Evolutionary conservation across 2,329 filamentous ascomycete genomes (phyloP).

Genomic region (Myriangium duriaei): DNA sequence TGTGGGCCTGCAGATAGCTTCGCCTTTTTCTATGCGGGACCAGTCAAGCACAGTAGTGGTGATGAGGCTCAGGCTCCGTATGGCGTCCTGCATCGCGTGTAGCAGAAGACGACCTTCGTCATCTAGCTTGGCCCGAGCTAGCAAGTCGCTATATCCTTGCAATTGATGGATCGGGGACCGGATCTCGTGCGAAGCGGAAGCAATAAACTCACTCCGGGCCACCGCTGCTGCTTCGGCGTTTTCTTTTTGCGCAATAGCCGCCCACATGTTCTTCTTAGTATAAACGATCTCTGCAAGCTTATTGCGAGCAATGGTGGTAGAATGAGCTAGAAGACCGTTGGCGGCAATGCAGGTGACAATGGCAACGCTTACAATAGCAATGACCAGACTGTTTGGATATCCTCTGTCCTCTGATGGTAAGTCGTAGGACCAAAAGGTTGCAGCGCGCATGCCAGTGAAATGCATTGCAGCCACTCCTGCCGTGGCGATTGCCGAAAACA

Average conservation of each 20-base stretch:
- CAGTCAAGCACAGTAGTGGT: constrained; percentile 27
- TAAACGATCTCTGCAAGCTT: constrained; percentile 23
- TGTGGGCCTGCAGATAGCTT: constrained; percentile 21
- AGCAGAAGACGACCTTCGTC: constrained; percentile 22
- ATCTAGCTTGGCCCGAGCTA: constrained; percentile 21
- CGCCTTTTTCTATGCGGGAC: constrained; percentile 25
- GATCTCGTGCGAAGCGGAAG: constrained; percentile 26
- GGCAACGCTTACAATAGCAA: constrained; percentile 21
- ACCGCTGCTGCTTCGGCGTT: constrained; percentile 22
- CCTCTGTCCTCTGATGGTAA: constrained; percentile 17
- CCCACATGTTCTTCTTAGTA: constrained; percentile 23
- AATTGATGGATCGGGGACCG: constrained; percentile 26
- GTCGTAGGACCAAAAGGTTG: constrained; percentile 20
- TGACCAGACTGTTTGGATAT: constrained; percentile 22
- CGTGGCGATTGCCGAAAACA: constrained; percentile 22
- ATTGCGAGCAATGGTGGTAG: constrained; percentile 20
- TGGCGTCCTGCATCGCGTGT: constrained; percentile 24
- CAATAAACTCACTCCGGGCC: constrained; percentile 24
- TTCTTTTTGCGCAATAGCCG: constrained; percentile 23
- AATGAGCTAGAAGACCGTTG: constrained; percentile 24
- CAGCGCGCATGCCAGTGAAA: constrained; percentile 24
- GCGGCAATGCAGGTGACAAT: constrained; percentile 24
- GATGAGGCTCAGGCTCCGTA: constrained; percentile 25
- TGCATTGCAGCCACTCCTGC: constrained; percentile 26
- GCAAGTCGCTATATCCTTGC: constrained; percentile 25